phyloP scores from a whole-genome alignment of 2,329 filamentous ascomycete genomes.

The Aspergillus persii region DNA sequence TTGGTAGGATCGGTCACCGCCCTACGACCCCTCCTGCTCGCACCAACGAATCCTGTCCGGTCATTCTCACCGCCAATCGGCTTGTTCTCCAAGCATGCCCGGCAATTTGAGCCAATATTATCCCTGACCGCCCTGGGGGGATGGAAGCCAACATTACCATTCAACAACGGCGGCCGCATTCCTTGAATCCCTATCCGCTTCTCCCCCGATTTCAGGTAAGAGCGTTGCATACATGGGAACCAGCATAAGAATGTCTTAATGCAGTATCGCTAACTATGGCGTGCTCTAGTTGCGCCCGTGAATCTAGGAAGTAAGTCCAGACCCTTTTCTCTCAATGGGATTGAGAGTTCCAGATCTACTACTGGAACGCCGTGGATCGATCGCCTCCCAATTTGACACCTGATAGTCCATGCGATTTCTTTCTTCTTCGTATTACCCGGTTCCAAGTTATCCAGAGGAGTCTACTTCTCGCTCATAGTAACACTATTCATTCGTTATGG shows the following conservation, averaged over 20 bases:
- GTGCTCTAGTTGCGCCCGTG: too few relatives aligned
- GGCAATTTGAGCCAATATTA: not conserved
- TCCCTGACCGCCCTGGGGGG: not conserved
- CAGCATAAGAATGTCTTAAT: too few relatives aligned
- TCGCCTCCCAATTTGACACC: not conserved
- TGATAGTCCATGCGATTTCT: not conserved
- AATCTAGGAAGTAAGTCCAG: too few relatives aligned
- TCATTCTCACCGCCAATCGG: not conserved
- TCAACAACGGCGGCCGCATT: too few relatives aligned
- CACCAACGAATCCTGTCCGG: not conserved
- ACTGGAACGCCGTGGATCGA: not conserved
- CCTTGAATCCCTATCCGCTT: too few relatives aligned
- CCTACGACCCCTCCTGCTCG: not conserved
- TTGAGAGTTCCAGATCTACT: not conserved
- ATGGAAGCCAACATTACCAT: too few relatives aligned
- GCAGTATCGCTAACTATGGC: too few relatives aligned
- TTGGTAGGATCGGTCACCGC: not conserved
- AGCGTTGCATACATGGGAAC: too few relatives aligned
- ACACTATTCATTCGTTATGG: constrained; percentile 22
- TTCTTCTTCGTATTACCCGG: not conserved
- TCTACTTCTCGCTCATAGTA: not conserved
- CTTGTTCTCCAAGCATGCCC: not conserved
- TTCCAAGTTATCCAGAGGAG: not conserved
- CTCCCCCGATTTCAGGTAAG: too few relatives aligned
- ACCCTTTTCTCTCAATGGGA: too few relatives aligned